These are phyloP conservation scores for Amesomyces nigricolor DNA, from an alignment of 2,329 filamentous ascomycete species.

Conservation along the genomic window DNA sequence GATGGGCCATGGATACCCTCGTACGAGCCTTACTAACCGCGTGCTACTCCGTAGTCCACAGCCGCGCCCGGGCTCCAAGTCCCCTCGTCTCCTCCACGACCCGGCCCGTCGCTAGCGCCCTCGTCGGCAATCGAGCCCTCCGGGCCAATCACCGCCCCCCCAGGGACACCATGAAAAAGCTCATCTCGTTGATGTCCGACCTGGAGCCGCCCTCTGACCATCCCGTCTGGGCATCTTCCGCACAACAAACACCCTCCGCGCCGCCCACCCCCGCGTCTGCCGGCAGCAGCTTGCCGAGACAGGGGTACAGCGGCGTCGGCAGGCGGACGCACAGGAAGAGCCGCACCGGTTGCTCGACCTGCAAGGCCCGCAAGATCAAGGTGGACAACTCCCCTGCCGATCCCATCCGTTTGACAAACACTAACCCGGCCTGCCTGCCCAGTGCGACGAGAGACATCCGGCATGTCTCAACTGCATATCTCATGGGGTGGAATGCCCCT, in stretches of 20 bases:
- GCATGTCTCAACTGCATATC: conserved; percentile 38
- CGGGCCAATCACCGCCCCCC: not conserved
- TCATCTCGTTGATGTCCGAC: conserved; percentile 1
- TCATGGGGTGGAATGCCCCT: conserved; percentile 37
- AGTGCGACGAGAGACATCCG: conserved; percentile 39
- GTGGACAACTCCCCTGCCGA: conserved; percentile 20
- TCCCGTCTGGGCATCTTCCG: conserved; percentile 6
- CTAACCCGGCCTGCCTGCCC: not conserved
- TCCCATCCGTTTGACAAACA: not conserved
- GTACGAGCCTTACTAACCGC: not conserved
- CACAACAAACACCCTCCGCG: not conserved
- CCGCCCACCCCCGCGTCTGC: not conserved
- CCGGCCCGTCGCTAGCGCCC: not conserved
- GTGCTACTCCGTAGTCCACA: not conserved
- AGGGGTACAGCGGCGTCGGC: conserved; percentile 1
- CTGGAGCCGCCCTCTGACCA: not conserved
- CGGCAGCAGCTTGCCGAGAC: not conserved
- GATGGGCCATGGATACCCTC: no score
- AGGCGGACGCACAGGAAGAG: conserved; percentile 30
- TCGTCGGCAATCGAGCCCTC: not conserved
- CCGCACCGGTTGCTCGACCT: conserved; percentile 35
- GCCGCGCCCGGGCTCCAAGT: not conserved
- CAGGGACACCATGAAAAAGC: not conserved
- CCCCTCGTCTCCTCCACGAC: not conserved
- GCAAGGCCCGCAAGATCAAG: conserved; percentile 39